Conservation (phyloP, 805 yeast genomes). For the Candida ortonii region DNA sequence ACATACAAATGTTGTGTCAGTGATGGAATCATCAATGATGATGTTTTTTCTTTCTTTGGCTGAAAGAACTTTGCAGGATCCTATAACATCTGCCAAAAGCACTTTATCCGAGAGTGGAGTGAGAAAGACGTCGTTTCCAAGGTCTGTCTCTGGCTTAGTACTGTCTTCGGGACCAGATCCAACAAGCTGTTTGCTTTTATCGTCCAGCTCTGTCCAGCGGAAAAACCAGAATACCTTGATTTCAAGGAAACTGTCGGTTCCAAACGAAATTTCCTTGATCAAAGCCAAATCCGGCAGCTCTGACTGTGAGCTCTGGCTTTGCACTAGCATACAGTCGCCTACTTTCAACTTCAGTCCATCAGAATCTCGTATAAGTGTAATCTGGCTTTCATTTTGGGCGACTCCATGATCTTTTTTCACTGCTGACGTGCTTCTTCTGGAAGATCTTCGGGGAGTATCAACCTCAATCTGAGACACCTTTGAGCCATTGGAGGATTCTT, state of each 20-base stretch:
- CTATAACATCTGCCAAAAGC: conserved; percentile 40
- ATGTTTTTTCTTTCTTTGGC: conserved; percentile 33
- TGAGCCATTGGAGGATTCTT: conserved; percentile 2
- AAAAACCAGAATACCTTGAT: conserved; percentile 48
- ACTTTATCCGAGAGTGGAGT: conserved; percentile 50
- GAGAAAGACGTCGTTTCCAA: conserved; percentile 50
- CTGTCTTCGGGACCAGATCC: too few species aligned
- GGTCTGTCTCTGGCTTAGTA: too few species aligned
- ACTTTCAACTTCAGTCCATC: conserved; percentile 49
- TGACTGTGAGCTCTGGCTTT: conserved; percentile 26
- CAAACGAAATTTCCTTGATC: conserved; percentile 50
- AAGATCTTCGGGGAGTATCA: conserved; percentile 20
- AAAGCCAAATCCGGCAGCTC: conserved; percentile 42
- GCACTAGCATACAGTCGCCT: conserved; percentile 52
- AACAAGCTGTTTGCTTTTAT: too few species aligned
- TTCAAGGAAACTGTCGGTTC: conserved; percentile 47
- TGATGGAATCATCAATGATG: conserved; percentile 36
- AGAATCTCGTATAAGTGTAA: conserved; percentile 37
- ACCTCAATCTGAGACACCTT: conserved; percentile 2
- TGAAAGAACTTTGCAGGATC: conserved; percentile 44
- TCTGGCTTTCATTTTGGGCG: conserved; percentile 1
- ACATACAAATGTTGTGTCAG: conserved; percentile 37
- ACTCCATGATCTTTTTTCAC: too few species aligned
- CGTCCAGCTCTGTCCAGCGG: conserved; percentile 39
- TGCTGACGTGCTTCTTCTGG: conserved; percentile 17